Conservation (phyloP, 441 rosid species). For the Populus hybrid region DNA sequence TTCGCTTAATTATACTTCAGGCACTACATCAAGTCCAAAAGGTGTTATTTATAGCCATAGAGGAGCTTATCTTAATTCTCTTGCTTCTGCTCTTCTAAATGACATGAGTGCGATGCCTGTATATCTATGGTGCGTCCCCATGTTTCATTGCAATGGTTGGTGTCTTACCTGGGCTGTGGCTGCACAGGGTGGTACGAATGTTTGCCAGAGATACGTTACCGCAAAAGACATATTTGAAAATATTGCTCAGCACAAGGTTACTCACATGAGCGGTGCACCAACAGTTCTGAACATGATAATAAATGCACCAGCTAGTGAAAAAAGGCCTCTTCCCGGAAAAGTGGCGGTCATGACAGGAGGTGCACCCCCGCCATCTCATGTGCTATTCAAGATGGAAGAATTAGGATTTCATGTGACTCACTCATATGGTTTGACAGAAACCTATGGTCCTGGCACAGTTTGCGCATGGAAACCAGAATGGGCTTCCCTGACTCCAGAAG, state of each 20-base stretch:
- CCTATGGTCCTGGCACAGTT: slow-evolving; percentile 61
- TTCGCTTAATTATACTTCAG: slow-evolving; percentile 67
- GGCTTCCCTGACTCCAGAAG: slow-evolving; percentile 45
- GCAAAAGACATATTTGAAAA: slow-evolving; percentile 50
- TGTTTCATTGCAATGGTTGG: slow-evolving; percentile 87
- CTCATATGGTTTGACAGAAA: slow-evolving; percentile 72
- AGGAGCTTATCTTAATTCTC: slow-evolving; percentile 69
- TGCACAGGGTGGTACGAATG: slow-evolving; percentile 65
- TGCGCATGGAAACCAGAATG: slow-evolving; percentile 74
- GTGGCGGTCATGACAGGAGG: slow-evolving; percentile 63
- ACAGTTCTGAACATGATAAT: slow-evolving; percentile 65
- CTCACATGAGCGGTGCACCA: slow-evolving; percentile 75
- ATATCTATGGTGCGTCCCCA: slow-evolving; percentile 71
- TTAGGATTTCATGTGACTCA: slow-evolving; percentile 53
- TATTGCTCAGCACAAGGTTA: slow-evolving; percentile 41
- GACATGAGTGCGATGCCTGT: slow-evolving; percentile 50
- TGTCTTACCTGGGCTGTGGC: slow-evolving; percentile 73
- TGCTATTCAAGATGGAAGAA: slow-evolving; percentile 54
- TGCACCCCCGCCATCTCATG: slow-evolving; percentile 55
- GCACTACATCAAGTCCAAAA: slow-evolving; percentile 69
- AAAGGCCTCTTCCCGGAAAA: slow-evolving; percentile 40
- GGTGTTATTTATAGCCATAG: slow-evolving; percentile 77
- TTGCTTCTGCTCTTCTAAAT: slow-evolving; percentile 51
- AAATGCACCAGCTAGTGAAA: slow-evolving; percentile 33
- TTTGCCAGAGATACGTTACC: slow-evolving; percentile 48